Conservation (phyloP, 73 alveolate species). For the Stentor coeruleus region DNA sequence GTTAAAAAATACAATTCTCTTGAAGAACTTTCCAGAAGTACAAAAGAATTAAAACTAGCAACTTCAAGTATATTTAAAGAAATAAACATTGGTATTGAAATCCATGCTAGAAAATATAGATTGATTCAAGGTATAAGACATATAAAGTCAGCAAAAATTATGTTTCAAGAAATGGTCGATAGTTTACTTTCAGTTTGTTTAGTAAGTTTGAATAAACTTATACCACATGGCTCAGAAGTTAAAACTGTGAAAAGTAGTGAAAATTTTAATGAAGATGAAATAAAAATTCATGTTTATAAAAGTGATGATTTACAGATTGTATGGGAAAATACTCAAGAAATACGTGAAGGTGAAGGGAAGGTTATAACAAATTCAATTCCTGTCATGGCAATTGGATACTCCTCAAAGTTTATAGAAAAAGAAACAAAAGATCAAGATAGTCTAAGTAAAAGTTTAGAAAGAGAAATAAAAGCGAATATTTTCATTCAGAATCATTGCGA, state of each 20-base stretch:
- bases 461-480: background rate
- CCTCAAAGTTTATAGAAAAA: background rate
- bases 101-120: background rate
- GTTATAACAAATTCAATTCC: background rate
- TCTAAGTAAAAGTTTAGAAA: background rate
- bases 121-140: background rate
- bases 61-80: background rate
- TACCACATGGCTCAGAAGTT: background rate
- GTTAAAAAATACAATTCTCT: background rate
- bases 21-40: background rate
- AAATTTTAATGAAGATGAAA: background rate
- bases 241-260: background rate
- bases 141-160: background rate
- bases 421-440: background rate
- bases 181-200: background rate
- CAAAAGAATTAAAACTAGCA: background rate
- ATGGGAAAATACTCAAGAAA: background rate
- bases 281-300: background rate
- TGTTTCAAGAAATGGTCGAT: background rate
- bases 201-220: background rate
- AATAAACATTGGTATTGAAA: background rate
- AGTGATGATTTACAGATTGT: background rate
- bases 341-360: conserved; percentile 10
- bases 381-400: background rate
- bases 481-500: background rate